phyloP scores from a whole-genome alignment of 2,329 filamentous ascomycete genomes.

The Penicillium nordicum region DNA sequence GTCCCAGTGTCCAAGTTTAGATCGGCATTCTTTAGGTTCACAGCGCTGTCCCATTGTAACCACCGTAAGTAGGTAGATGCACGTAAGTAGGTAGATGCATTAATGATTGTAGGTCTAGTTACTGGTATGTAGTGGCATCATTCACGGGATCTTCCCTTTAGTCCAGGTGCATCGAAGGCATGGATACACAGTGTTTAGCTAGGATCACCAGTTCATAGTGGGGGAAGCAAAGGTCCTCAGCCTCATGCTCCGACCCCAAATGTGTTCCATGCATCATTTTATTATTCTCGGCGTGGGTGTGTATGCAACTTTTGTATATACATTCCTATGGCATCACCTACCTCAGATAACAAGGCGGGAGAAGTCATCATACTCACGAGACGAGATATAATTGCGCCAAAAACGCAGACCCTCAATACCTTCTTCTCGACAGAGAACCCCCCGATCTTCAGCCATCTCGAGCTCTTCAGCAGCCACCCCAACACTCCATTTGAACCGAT shows the following conservation, averaged over 20 bases:
- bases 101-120: too few species aligned
- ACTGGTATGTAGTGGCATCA: too few species aligned
- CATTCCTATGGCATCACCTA: background rate
- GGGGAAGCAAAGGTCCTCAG: background rate
- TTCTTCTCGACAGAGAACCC: slow-evolving; percentile 83
- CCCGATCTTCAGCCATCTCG: slow-evolving; percentile 93
- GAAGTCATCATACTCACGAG: background rate
- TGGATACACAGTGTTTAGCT: background rate
- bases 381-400: slow-evolving; percentile 70
- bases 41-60: too few species aligned
- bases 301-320: background rate
- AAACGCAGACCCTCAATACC: slow-evolving; percentile 87
- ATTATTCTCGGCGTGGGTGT: background rate
- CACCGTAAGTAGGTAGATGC: too few species aligned
- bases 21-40: too few species aligned
- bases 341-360: slow-evolving; percentile 6
- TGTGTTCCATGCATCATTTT: background rate
- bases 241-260: background rate
- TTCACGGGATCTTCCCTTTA: background rate
- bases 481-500: slow-evolving; percentile 93
- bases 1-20: too few species aligned
- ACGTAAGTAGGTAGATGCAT: too few species aligned
- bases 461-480: slow-evolving; percentile 93
- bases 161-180: background rate
- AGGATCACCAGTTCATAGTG: background rate